A percentile compares a stretch with the other conserved stretches of the same genome.
Conservation (phyloP, 2,329 filamentous ascomycete species). For the Exophiala oligosperma region DNA sequence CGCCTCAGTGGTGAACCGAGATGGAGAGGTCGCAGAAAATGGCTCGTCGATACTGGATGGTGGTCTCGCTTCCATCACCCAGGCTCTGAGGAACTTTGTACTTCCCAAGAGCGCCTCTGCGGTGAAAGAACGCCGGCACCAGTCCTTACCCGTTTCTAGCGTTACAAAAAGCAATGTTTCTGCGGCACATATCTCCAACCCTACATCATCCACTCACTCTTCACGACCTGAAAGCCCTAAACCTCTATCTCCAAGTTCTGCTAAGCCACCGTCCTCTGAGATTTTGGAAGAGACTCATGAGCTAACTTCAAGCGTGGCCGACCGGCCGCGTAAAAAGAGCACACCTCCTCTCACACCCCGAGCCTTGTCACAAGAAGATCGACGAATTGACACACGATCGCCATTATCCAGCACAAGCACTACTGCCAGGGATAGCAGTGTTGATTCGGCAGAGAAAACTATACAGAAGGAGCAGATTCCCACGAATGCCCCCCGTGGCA, state of each 20-base stretch:
- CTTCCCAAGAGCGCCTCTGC: conserved; percentile 38
- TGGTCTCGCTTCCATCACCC: conserved; percentile 43
- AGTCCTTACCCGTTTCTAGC: conserved; percentile 60
- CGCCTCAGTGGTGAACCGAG: conserved; percentile 45
- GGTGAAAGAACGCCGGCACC: conserved; percentile 43
- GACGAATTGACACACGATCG: conserved; percentile 32
- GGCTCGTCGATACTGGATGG: conserved; percentile 39
- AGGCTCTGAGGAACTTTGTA: conserved; percentile 47
- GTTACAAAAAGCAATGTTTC: conserved; percentile 65
- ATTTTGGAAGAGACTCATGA: conserved; percentile 50
- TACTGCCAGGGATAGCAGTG: conserved; percentile 28
- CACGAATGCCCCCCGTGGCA: conserved; percentile 71
- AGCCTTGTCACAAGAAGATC: conserved; percentile 70
- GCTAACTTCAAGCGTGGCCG: conserved; percentile 80
- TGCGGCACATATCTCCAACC: conserved; percentile 69
- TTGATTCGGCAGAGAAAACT: conserved; percentile 13
- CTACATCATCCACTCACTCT: conserved; percentile 56
- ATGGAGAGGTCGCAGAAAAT: conserved; percentile 43
- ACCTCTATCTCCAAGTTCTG: conserved; percentile 47
- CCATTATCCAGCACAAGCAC: conserved; percentile 24
- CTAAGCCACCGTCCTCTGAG: conserved; percentile 42
- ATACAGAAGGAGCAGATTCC: conserved; percentile 52
- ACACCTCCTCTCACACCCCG: conserved; percentile 87
- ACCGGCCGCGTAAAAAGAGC: conserved; percentile 71
- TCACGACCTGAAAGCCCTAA: conserved; percentile 52